phyloP scores from a whole-genome alignment of 768 basidiomycete species.

The Trametopsis cervina region DNA sequence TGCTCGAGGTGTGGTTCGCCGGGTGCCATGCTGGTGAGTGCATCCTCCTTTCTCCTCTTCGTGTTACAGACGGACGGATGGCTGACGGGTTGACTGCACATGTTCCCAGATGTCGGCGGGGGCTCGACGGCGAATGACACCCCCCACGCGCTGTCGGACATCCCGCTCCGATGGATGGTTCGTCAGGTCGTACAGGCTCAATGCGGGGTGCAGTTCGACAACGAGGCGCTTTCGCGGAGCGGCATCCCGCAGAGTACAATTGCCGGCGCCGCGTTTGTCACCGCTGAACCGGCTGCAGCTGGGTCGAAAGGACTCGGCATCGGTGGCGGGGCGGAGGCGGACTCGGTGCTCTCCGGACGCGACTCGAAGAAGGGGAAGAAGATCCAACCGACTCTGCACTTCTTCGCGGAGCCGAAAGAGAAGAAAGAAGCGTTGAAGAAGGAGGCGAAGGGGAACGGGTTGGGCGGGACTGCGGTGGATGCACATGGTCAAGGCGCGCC shows the following conservation, averaged over 20 bases:
- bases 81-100: not conserved
- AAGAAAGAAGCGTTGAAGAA: not conserved
- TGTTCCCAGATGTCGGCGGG: conserved; percentile 66
- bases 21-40: conserved; percentile 64
- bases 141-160: conserved; percentile 43
- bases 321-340: no score
- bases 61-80: not conserved
- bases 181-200: conserved; percentile 49
- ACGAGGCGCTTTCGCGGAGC: conserved; percentile 36
- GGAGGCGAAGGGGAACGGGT: not conserved
- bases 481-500: not conserved
- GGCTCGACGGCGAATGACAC: conserved; percentile 41
- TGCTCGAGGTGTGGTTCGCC: conserved; percentile 76
- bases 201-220: conserved; percentile 57
- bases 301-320: no score
- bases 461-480: not conserved
- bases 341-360: not conserved
- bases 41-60: not conserved
- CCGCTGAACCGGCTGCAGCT: not conserved
- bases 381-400: not conserved
- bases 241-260: conserved; percentile 28
- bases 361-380: not conserved
- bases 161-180: conserved; percentile 76
- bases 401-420: not conserved
- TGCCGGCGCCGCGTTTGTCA: conserved; percentile 5